Evolutionary conservation across 1,139 yeast genomes (phyloP).

Genomic region (Pichia sp.): DNA sequence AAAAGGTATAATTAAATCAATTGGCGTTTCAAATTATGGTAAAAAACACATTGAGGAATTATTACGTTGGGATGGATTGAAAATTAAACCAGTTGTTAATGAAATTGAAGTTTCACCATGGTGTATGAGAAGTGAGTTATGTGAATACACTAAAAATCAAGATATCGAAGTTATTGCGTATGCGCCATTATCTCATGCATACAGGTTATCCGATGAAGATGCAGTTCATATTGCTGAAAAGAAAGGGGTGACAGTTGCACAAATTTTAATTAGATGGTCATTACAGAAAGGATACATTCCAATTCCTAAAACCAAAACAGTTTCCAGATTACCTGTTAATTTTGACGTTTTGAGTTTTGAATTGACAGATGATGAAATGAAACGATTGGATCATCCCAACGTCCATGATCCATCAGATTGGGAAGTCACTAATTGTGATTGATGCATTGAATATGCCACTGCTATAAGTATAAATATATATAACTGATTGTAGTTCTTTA

Average conservation of each 20-base stretch:
- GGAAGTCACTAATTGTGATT: constrained; percentile 46
- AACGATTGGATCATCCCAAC: constrained; percentile 41
- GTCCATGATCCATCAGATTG: constrained; percentile 66
- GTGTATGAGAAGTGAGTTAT: constrained; percentile 61
- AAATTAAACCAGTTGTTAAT: constrained; percentile 51
- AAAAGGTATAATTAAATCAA: constrained; percentile 45
- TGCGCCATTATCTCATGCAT: constrained; percentile 64
- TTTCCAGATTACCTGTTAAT: constrained; percentile 42
- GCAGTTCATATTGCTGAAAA: constrained; percentile 35
- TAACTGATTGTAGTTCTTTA: neutral
- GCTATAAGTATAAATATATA: constrained; percentile 11
- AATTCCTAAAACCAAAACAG: constrained; percentile 60
- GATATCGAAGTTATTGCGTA: constrained; percentile 59
- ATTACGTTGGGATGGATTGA: constrained; percentile 44
- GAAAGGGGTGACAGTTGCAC: constrained; percentile 35
- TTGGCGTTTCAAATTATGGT: constrained; percentile 71
- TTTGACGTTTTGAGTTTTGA: constrained; percentile 38
- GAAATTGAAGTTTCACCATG: constrained; percentile 73
- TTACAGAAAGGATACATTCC: constrained; percentile 61
- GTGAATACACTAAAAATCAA: constrained; percentile 45
- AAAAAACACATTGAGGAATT: constrained; percentile 54
- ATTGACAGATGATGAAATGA: constrained; percentile 41
- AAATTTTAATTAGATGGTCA: constrained; percentile 45
- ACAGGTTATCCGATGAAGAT: constrained; percentile 43
- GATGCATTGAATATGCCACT: too few relatives aligned